Evolutionary conservation across 768 basidiomycete species (phyloP), one percentile per base, ranked within the genome.

Genomic region (Gloeopeniophorella convolvens): DNA sequence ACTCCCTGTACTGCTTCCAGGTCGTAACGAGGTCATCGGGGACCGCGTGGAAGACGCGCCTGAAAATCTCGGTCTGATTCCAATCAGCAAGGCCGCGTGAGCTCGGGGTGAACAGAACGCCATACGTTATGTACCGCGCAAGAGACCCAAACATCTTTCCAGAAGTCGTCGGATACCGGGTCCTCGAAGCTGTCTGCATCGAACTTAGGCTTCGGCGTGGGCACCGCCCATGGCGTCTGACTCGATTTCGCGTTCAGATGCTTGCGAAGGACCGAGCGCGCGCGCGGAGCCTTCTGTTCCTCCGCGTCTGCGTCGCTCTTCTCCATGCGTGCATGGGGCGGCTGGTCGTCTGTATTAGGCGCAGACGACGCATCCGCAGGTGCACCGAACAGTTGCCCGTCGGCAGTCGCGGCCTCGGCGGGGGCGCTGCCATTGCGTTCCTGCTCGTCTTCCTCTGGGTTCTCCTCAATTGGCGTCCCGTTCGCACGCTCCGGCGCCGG

Each of bases 1-100:
- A 97, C 55, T 94, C 89, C 63, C 84, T 94, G 68, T 85, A 97
- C 62, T 91, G 87, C 61, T 93, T 93, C 95, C 95, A 99, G 0
- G 94, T 95, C 1, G 84, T 85, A 52, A 97, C 79, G 20, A 82
- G 72, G 64, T 99, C 94, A 64, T 98, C 95, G 5, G 96, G 95
- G 46, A 94, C 72, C 30, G 87, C 85, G 60, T 91, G 85, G 72
- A 99, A 99, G 3, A 97, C 92, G 63, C 89, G 94, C 48, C 93
- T 84, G 68, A 80, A 97, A 56, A 97, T 91, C 64, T 95, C 89
- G 54, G 95, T 99, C 92, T 94, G 52, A 10, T 8, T 24, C n/a
- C 3, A 21, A 45, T 31, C 16, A 37, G 9, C 58, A 23, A 18
- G 36, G 13, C 8, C 13, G 27, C 27, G 24, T 45, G 30, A n/a